Evolutionary conservation across 495 filamentous ascomycete species (phyloP).

Genomic region (Recurvomyces mirabilis): DNA sequence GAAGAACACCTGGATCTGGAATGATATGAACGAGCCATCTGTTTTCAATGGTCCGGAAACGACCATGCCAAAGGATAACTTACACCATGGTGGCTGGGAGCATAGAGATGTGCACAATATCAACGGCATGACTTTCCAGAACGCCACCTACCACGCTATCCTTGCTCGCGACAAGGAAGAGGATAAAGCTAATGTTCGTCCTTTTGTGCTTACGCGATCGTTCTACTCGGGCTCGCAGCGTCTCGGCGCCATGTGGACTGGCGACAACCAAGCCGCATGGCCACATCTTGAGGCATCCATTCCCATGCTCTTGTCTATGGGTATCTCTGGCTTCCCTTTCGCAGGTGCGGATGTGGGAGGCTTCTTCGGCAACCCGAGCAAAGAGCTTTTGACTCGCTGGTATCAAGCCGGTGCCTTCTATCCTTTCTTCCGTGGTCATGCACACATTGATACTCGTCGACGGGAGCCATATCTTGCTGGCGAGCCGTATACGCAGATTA

Average conservation of each 20-base stretch:
- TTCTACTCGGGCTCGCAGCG: conserved; percentile 88
- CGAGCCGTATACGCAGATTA: conserved; percentile 75
- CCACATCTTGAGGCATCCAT: conserved; percentile 74
- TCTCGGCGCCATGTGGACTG: conserved; percentile 92
- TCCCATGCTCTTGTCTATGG: conserved; percentile 86
- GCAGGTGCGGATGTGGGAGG: conserved; percentile 92
- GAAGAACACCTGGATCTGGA: conserved; percentile 88
- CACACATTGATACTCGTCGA: conserved; percentile 88
- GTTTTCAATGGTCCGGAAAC: conserved; percentile 97
- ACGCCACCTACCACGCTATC: conserved; percentile 79
- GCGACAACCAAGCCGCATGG: conserved; percentile 91
- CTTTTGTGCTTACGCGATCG: conserved; percentile 84
- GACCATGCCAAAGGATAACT: conserved; percentile 94
- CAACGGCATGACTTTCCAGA: conserved; percentile 85
- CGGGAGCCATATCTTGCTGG: conserved; percentile 85
- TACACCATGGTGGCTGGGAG: conserved; percentile 87
- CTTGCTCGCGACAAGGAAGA: conserved; percentile 71
- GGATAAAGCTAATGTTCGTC: conserved; percentile 40
- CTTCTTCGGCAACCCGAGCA: conserved; percentile 92
- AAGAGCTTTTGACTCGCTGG: conserved; percentile 85
- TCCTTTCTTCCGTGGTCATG: conserved; percentile 96
- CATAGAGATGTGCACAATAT: conserved; percentile 94
- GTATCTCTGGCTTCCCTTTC: conserved; percentile 88
- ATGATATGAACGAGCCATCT: conserved; percentile 99
- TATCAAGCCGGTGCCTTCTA: conserved; percentile 97